Percentiles rank a stretch among this genome's conserved stretches.
These are phyloP conservation scores for Vanrija pseudolonga DNA, from an alignment of 1,284 basidiomycete genomes.

Conservation along the genomic window DNA sequence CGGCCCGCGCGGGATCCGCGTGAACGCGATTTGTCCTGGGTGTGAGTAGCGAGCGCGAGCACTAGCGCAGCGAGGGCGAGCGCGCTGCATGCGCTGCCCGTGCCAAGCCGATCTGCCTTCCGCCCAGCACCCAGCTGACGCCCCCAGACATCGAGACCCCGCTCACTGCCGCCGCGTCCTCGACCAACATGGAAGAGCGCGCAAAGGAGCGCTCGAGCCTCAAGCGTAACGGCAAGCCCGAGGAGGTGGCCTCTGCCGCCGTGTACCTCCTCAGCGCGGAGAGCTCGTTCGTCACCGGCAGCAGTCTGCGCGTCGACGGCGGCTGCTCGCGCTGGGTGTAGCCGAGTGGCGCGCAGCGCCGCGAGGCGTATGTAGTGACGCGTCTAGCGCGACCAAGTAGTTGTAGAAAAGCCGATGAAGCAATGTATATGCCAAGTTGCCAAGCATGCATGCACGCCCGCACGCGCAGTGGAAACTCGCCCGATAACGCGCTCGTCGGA, in stretches of 20 bases:
- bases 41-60: conserved; percentile 3
- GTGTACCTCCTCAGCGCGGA: conserved; percentile 27
- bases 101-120: too few relatives aligned
- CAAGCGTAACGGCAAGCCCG: conserved; percentile 22
- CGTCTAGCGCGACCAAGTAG: too few relatives aligned
- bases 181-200: conserved; percentile 7
- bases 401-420: too few relatives aligned
- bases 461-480: too few relatives aligned
- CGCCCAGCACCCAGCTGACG: neutral
- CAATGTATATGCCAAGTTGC: too few relatives aligned
- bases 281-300: conserved; percentile 22
- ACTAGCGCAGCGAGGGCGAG: neutral
- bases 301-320: conserved; percentile 27
- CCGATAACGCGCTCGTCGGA: too few relatives aligned
- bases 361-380: too few relatives aligned
- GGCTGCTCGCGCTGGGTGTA: conserved; percentile 7
- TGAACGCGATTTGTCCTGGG: conserved; percentile 29
- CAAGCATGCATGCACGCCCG: too few relatives aligned
- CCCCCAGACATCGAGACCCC: conserved; percentile 18
- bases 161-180: conserved; percentile 1
- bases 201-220: conserved; percentile 15
- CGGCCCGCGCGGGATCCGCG: conserved; percentile 27
- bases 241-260: conserved; percentile 26
- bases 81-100: too few relatives aligned
- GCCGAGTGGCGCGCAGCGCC: neutral